Evolutionary conservation across 371 early-diverging fungal species (phyloP).

Genomic region (Syncephalastrum monosporum): DNA sequence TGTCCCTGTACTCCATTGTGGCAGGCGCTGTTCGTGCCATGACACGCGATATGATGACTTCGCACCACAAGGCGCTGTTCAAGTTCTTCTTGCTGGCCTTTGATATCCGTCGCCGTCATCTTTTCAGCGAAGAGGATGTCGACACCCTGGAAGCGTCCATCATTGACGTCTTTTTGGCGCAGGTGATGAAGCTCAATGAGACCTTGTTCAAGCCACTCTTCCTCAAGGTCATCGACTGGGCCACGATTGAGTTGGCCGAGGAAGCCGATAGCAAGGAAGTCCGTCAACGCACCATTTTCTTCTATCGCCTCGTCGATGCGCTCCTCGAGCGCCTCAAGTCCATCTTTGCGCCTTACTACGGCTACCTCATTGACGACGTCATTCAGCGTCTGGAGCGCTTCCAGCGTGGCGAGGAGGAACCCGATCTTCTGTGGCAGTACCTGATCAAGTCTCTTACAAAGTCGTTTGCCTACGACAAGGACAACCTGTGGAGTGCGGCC

Average conservation of each 20-base stretch:
- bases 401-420: slow-evolving; percentile 35
- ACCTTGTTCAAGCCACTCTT: slow-evolving; percentile 91
- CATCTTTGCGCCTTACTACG: slow-evolving; percentile 84
- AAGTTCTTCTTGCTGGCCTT: slow-evolving; percentile 76
- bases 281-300: slow-evolving; percentile 66
- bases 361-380: slow-evolving; percentile 73
- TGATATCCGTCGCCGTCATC: slow-evolving; percentile 58
- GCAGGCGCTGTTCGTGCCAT: slow-evolving; percentile 64
- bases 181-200: slow-evolving; percentile 92
- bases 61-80: slow-evolving; percentile 78
- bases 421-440: slow-evolving; percentile 59
- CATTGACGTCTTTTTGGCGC: slow-evolving; percentile 72
- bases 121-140: slow-evolving; percentile 35
- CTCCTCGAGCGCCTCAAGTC: slow-evolving; percentile 79
- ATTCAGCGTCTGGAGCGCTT: slow-evolving; percentile 59
- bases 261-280: slow-evolving; percentile 36
- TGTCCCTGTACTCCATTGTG: slow-evolving; percentile 63
- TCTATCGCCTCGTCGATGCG: slow-evolving; percentile 75
- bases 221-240: slow-evolving; percentile 90
- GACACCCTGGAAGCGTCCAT: slow-evolving; percentile 66
- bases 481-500: slow-evolving; percentile 72
- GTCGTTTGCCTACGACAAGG: slow-evolving; percentile 71
- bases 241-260: slow-evolving; percentile 59
- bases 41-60: slow-evolving; percentile 63
- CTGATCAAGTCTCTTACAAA: slow-evolving; percentile 63